Evolutionary conservation across 164 flowering plant species (phyloP).

Genomic region (Liquidambar formosana): DNA sequence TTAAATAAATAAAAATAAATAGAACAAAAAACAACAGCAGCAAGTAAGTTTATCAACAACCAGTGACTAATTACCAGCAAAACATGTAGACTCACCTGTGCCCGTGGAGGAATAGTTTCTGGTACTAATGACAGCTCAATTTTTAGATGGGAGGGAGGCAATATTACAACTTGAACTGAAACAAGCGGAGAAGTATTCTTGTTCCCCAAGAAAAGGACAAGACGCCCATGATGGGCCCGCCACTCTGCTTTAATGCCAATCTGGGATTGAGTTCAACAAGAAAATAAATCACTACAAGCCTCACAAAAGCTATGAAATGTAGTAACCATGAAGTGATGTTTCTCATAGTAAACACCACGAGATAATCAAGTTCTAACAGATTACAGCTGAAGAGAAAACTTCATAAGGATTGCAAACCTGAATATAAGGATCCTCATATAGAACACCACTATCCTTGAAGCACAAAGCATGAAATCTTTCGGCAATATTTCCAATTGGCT

Average conservation of each 20-base stretch:
- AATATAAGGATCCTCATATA: slow-evolving; percentile 89
- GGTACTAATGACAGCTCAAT: slow-evolving; percentile 90
- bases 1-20: background rate
- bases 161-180: slow-evolving; percentile 80
- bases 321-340: background rate
- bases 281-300: background rate
- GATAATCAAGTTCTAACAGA: background rate
- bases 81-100: slow-evolving; percentile 65
- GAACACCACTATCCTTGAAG: slow-evolving; percentile 93
- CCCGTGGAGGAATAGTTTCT: slow-evolving; percentile 95
- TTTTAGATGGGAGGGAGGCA: slow-evolving; percentile 88
- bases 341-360: background rate
- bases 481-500: slow-evolving; percentile 90
- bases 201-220: slow-evolving; percentile 96
- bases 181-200: slow-evolving; percentile 82
- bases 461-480: slow-evolving; percentile 89
- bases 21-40: background rate
- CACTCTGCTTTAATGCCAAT: slow-evolving; percentile 98
- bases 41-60: background rate
- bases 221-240: slow-evolving; percentile 89
- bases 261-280: slow-evolving; percentile 31
- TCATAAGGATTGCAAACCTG: slow-evolving; percentile 57
- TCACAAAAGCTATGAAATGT: background rate
- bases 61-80: background rate
- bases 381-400: background rate